These are phyloP conservation scores for Euphorbia peplus DNA, from an alignment of 345 rosid genomes.

Conservation along the genomic window DNA sequence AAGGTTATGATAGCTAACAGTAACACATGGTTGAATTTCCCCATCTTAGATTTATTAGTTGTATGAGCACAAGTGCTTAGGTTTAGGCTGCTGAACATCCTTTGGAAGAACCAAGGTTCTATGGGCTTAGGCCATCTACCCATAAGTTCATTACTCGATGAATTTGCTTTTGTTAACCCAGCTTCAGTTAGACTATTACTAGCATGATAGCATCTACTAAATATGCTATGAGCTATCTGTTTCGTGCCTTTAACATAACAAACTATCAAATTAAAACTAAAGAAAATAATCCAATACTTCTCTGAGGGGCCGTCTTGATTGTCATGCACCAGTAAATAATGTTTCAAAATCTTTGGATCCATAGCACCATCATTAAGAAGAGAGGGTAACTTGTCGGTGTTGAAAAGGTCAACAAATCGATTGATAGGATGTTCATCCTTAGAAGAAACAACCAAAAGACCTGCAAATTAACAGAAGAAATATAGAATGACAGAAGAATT, in stretches of 20 bases:
- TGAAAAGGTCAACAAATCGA: conserved; percentile 79
- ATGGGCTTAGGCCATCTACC: no score
- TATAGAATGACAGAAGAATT: neutral
- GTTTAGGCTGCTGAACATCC: no score
- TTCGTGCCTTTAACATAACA: neutral
- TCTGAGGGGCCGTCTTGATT: conserved; percentile 78
- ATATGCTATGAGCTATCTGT: neutral
- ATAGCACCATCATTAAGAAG: conserved; percentile 81
- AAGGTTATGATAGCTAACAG: neutral
- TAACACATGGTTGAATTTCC: neutral
- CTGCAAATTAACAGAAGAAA: conserved; percentile 42
- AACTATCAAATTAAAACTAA: conserved; percentile 16
- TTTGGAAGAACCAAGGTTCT: no score
- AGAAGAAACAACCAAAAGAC: conserved; percentile 90
- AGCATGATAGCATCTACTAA: no score
- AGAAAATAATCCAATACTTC: conserved; percentile 47
- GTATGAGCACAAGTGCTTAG: no score
- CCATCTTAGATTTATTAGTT: no score
- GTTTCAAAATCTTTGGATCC: conserved; percentile 91
- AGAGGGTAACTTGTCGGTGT: conserved; percentile 70
- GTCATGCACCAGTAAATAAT: conserved; percentile 85
- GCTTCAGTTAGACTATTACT: no score
- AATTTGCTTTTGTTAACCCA: no score
- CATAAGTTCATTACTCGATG: no score
- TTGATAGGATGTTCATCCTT: conserved; percentile 84